Evolutionary conservation across 176 grass and related monocot genomes (phyloP), one percentile per base, ranked within the genome.

Genomic region (Aegilops bicornis): DNA sequence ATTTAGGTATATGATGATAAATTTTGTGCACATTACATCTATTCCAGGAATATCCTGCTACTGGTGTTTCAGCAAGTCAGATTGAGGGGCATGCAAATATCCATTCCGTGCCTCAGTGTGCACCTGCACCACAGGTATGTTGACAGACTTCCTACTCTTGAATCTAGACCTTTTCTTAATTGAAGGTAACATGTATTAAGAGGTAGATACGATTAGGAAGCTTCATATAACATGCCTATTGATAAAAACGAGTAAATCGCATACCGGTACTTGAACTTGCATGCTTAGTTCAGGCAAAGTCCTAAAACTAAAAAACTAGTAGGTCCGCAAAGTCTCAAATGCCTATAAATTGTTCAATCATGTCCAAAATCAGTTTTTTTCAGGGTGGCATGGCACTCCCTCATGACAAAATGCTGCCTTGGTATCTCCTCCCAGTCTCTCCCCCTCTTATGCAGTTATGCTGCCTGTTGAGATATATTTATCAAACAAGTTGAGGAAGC

Each of bases 61-160:
- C 86, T 87, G 83, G 82, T 76, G 86, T 89, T 85, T 90, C 91
- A 74, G 71, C 88, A 47, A 90, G 88, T 86, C 90, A 91, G 88
- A 92, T 95, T 87, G 87, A 86, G 36, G 89, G 81, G 82, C 90
- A 89, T 65, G 78, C 86, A 14, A 90, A 87, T 70, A 89, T 92
- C 83, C 88, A 90, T 72, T 72, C 87, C 10, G 84, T 89, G 56
- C 88, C 91, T 61, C 93, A 92, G 36, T 95, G 93, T 69, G 88
- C 83, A 77, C 83, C 93, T 50, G 88, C 88, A 73, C 83, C 88
- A 60, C 91, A 95, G 91, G 93, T 92, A 88, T 70, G 70, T 82
- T 59, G 40, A 73, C 45, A 45, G 31, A 45, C 52, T 30, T 86
- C 31, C 39, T 81, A 62, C 37, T 81, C 52, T 52, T 20, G 73